Conservation (phyloP, 345 rosid species). For the Kandelia obovata region DNA sequence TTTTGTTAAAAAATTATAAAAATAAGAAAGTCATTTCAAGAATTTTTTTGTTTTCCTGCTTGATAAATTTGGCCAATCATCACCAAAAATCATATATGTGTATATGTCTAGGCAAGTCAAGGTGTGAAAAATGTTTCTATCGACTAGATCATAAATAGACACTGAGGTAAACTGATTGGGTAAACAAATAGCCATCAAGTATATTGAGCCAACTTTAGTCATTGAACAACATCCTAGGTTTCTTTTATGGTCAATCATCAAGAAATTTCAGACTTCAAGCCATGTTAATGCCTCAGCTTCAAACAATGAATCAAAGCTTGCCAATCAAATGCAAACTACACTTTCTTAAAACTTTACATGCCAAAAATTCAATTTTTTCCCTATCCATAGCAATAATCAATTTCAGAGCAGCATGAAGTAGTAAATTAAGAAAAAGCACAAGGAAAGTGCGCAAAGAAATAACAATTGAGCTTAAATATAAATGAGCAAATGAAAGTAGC, state of each 20-base stretch:
- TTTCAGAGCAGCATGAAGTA: neutral
- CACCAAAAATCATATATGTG: neutral
- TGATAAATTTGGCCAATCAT: neutral
- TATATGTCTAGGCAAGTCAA: neutral
- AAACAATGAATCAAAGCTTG: neutral
- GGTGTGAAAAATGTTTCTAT: neutral
- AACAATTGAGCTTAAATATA: neutral
- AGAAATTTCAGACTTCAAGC: conserved; percentile 2
- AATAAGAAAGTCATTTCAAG: neutral
- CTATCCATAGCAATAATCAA: neutral
- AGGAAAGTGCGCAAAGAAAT: neutral
- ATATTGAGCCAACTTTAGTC: too few relatives aligned
- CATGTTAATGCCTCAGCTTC: conserved; percentile 2
- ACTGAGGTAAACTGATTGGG: too few relatives aligned
- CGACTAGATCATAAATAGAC: neutral
- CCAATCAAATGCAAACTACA: conserved; percentile 2
- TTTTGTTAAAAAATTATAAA: neutral
- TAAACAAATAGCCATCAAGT: too few relatives aligned
- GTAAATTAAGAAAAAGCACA: neutral
- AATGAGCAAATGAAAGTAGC: neutral
- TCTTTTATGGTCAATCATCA: neutral
- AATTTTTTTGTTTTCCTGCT: neutral
- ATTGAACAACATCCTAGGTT: too few relatives aligned
- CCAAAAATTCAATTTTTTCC: too few relatives aligned
- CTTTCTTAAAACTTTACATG: neutral